phyloP scores from a whole-genome alignment of 139 green algal genomes.

The Tetraselmis striata region DNA sequence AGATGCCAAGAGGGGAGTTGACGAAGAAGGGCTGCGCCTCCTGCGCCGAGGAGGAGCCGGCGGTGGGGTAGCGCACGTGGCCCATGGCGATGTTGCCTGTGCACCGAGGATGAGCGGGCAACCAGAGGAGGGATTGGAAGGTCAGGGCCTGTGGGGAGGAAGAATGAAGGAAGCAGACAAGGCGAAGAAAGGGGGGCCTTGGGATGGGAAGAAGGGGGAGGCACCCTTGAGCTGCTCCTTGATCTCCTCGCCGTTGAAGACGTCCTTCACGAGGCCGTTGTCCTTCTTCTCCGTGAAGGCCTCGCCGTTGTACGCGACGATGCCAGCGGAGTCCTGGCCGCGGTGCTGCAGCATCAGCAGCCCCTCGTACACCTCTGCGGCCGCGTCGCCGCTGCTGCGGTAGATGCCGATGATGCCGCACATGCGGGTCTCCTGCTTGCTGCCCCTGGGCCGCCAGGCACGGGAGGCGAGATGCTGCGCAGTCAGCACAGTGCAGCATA shows the following conservation, averaged over 20 bases:
- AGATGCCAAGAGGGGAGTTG: slow-evolving; percentile 94
- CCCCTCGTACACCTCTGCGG: slow-evolving; percentile 90
- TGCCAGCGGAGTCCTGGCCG: slow-evolving; percentile 89
- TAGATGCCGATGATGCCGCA: slow-evolving; percentile 95
- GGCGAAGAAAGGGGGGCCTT: too few relatives aligned
- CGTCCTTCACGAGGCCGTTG: slow-evolving; percentile 96
- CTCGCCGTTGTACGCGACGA: slow-evolving; percentile 87
- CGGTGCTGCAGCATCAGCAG: slow-evolving; percentile 97
- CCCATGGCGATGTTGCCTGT: slow-evolving; percentile 69
- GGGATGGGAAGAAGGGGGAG: not conserved
- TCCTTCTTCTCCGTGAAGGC: slow-evolving; percentile 86
- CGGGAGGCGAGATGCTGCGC: too few relatives aligned
- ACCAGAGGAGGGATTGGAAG: not conserved
- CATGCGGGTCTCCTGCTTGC: slow-evolving; percentile 33
- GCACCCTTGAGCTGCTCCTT: slow-evolving; percentile 75
- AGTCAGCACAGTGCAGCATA: too few relatives aligned
- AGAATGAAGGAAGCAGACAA: not conserved
- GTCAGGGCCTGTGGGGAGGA: not conserved
- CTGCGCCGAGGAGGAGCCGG: slow-evolving; percentile 72
- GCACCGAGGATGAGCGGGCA: not conserved
- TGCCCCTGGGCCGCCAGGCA: not conserved
- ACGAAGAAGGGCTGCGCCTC: slow-evolving; percentile 99
- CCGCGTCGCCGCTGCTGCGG: slow-evolving; percentile 65
- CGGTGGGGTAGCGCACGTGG: slow-evolving; percentile 95
- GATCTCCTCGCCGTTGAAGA: slow-evolving; percentile 71